Conservation (phyloP, 2,329 filamentous ascomycete species). For the Fusarium clavum region DNA sequence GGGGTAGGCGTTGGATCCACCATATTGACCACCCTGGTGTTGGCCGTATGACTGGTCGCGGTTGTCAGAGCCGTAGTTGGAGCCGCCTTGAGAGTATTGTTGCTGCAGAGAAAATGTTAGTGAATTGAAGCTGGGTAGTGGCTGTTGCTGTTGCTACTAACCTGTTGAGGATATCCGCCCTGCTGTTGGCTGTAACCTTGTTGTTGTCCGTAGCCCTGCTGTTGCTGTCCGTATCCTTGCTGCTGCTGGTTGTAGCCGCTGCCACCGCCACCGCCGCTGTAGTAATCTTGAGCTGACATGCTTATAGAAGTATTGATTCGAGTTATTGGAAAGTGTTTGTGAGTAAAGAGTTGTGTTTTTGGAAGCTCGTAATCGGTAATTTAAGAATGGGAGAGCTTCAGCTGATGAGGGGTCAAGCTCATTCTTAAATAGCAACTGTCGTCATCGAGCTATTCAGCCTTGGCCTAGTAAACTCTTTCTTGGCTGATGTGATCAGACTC, state of each 20-base stretch:
- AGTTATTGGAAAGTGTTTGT: not conserved
- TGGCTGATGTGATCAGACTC: constrained; percentile 38
- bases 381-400: not conserved
- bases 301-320: not conserved
- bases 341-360: not conserved
- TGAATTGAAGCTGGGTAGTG: not conserved
- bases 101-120: not conserved
- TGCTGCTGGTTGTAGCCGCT: constrained; percentile 23
- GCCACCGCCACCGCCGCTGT: constrained; percentile 27
- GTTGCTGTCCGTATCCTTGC: constrained; percentile 20
- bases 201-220: constrained; percentile 26
- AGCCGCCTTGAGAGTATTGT: constrained; percentile 37
- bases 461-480: constrained; percentile 12
- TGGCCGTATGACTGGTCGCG: constrained; percentile 26
- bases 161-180: constrained; percentile 37
- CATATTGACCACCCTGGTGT: constrained; percentile 38
- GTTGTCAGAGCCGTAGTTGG: constrained; percentile 33
- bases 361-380: not conserved
- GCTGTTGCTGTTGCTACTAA: not conserved
- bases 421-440: constrained; percentile 25
- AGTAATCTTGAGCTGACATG: constrained; percentile 46
- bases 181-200: constrained; percentile 34
- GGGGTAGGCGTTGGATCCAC: constrained; percentile 26
- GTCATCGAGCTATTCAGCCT: constrained; percentile 25
- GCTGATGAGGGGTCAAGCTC: constrained; percentile 16